Evolutionary conservation across 73 alveolate species (phyloP), one percentile per base, ranked within the genome.

Genomic region (Uronychia binucleata): DNA sequence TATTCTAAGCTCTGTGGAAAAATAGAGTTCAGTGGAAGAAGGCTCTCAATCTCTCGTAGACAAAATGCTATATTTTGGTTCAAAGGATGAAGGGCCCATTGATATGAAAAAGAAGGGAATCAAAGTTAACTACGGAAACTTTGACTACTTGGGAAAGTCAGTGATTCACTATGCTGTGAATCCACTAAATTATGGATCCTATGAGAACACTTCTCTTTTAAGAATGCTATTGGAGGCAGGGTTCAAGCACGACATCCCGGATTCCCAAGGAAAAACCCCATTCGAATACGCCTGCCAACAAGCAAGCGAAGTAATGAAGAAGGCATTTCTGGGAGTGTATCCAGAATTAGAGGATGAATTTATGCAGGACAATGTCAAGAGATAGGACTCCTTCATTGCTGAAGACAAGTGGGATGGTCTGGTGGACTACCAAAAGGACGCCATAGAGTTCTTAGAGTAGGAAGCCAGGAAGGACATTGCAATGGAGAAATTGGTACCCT

Each of bases 181-280:
- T 59, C 95, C 98, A 26, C 76, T 93, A 33, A 91, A 86, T 31
- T 95, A 76, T 82, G 99, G 98, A 34, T 95, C 98, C 46, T 95
- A 89, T 92, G 99, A 97, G 86, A 97, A 97, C 85, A 58, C 75
- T 27, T 91, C 93, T 33, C 81, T 97, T 86, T 90, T 97, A 35
- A 81, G 93, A 59, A 86, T 57, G 82, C 86, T 94, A 75, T 46
- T 93, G 31, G 88, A 89, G 29, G 87, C 87, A 14, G 92, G 95
- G 0, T 93, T 93, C 59, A 76, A 83, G 28, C 88, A 82, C 1
- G 91, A 84, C 34, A 77, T 91, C 1, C 74, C 32, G 77, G 99
- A 97, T 82, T 84, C 81, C 31, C 31, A 77, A 0, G 95, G 96
- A 34, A 81, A 77, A 80, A 86, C 97, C 0, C 99, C 99, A 0